Base-by-base conservation (phyloP, 2,329 filamentous ascomycete species). In the Stagonosporopsis chrysanthemi region DNA sequence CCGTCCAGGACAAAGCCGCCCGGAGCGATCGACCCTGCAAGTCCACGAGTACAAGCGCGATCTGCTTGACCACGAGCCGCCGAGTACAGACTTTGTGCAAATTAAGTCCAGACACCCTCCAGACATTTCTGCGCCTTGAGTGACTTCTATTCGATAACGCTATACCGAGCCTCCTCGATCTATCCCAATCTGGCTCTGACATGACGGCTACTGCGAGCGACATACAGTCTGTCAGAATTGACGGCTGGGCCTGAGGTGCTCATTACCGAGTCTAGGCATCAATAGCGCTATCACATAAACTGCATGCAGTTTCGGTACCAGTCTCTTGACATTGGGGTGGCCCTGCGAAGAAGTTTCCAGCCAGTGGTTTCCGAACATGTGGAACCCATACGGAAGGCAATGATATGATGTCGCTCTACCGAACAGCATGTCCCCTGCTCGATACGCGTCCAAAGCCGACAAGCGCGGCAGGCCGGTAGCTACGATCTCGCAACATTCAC, bases 141-240 rank as follows among this genome's bases (percentile, higher is more conserved):
- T 53, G 49, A 65, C 56, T 63, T 63, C 62, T 62, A 68, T 56
- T 58, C 65, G 52, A 65, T 58, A 56, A 63, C 47, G 66, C 71
- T 70, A 63, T 19, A 67, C 43, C 40, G 52, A 46, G 61, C 69
- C 38, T 64, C 71, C 71, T 56, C 60, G 53, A 62, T 57, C 59
- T 61, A 56, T 61, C 60, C 58, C 48, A 55, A 40, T 64, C 58
- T 64, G 60, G 66, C 60, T 57, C 59, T 60, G 56, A 63, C 50
- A 59, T 50, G 50, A 48, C 52, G 52, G 45, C 39, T 52, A 61
- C 63, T 67, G 71, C 70, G 72, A 70, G 65, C 65, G 65, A 71
- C 58, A 46, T 57, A 12, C 43, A 36, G 29, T 36, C 33, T 23
- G 38, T 44, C 43, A 40, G 6, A 22, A 48, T 33, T 33, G 31